A percentile compares a stretch with the other conserved stretches of the same genome.
These are phyloP conservation scores for Solanum paucissectum DNA, from an alignment of 257 asterid genomes.

Conservation along the genomic window DNA sequence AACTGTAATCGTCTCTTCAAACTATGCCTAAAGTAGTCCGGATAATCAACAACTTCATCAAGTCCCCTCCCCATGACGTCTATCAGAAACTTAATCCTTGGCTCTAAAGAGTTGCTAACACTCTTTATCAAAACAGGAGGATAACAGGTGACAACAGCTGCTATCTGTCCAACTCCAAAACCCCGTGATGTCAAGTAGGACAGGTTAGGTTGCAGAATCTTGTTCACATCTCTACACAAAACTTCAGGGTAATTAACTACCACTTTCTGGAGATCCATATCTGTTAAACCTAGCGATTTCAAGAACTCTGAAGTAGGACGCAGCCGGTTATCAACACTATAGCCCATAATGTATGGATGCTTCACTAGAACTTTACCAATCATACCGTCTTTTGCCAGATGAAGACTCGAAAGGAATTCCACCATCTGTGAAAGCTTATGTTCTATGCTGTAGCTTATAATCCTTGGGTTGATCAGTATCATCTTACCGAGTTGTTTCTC, in stretches of 20 bases:
- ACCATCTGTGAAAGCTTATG: constrained; percentile 66
- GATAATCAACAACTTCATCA: constrained; percentile 67
- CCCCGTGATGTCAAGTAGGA: constrained; percentile 57
- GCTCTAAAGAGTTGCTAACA: constrained; percentile 56
- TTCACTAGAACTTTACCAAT: constrained; percentile 73
- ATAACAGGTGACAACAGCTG: constrained; percentile 67
- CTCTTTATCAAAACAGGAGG: constrained; percentile 94
- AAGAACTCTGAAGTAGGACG: constrained; percentile 69
- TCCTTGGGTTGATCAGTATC: constrained; percentile 74
- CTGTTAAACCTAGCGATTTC: constrained; percentile 60
- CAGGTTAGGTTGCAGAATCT: constrained; percentile 59
- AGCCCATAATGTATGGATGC: constrained; percentile 78
- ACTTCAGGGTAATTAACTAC: constrained; percentile 67
- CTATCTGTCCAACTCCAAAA: constrained; percentile 45
- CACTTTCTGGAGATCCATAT: constrained; percentile 52
- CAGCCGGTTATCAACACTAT: constrained; percentile 67
- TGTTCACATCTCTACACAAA: constrained; percentile 69
- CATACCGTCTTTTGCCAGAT: constrained; percentile 55
- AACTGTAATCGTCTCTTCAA: constrained; percentile 73
- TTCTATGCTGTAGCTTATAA: constrained; percentile 87
- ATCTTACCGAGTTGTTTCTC: constrained; percentile 83
- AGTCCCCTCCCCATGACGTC: constrained; percentile 76
- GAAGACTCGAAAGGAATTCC: constrained; percentile 62
- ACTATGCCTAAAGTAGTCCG: constrained; percentile 79
- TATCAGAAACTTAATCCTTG: constrained; percentile 72